Percentiles rank a stretch among this genome's conserved stretches.
These are phyloP conservation scores for Galerina marginata DNA, from an alignment of 768 basidiomycete genomes.

Conservation along the genomic window DNA sequence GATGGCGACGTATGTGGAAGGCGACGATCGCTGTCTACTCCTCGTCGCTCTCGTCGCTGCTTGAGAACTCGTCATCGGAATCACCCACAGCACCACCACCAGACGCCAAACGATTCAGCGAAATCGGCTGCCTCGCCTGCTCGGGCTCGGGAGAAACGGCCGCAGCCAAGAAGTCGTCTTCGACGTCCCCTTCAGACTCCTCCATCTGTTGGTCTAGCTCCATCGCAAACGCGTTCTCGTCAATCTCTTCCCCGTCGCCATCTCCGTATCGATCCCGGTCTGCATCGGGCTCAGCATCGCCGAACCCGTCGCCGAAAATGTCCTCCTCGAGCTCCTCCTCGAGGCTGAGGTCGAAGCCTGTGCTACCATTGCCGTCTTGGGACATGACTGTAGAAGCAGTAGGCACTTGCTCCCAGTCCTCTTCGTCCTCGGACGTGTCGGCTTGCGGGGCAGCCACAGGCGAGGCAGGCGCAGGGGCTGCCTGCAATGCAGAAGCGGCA, in stretches of 20 bases:
- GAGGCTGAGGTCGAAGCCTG: constrained; percentile 9
- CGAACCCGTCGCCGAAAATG: constrained; percentile 28
- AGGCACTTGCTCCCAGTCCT: constrained; percentile 58
- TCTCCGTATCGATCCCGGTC: constrained; percentile 12
- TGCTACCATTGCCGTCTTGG: background rate
- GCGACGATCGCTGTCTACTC: constrained; percentile 13
- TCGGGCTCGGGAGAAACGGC: constrained; percentile 43
- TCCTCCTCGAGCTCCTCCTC: constrained; percentile 31
- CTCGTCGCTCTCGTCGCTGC: constrained; percentile 35
- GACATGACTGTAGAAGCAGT: constrained; percentile 6
- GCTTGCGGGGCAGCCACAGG: constrained; percentile 2
- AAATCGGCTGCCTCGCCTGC: constrained; percentile 44
- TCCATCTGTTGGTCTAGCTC: constrained; percentile 44
- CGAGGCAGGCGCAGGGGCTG: background rate
- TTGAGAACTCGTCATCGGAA: constrained; percentile 32
- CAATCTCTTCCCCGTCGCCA: constrained; percentile 34
- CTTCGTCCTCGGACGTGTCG: constrained; percentile 30
- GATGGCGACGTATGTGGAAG: background rate
- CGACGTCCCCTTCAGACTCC: constrained; percentile 45
- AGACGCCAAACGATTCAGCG: constrained; percentile 51
- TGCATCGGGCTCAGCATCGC: constrained; percentile 12
- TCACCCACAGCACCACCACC: constrained; percentile 33
- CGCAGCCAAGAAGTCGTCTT: constrained; percentile 49
- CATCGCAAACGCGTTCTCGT: constrained; percentile 42
- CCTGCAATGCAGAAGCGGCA: background rate